phyloP scores from a whole-genome alignment of 192 early-diverging fungal species.

The Coemansia sp. region DNA sequence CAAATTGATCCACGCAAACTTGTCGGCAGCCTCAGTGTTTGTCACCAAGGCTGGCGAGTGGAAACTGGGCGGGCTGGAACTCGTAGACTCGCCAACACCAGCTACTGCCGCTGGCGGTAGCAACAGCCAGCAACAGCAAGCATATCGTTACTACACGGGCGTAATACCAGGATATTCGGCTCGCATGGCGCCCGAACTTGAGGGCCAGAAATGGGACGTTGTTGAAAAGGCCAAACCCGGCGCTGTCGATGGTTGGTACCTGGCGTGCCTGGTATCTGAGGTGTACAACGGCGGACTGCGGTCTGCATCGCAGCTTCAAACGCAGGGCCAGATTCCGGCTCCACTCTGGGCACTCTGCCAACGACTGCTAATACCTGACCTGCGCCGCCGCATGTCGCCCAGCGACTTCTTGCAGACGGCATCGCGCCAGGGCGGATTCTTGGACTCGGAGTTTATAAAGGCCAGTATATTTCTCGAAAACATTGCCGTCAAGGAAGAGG shows the following conservation, averaged over 20 bases:
- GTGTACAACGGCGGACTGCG: constrained; percentile 71
- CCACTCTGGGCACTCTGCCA: constrained; percentile 64
- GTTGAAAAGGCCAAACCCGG: constrained; percentile 24
- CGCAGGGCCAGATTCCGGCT: constrained; percentile 64
- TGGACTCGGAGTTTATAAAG: constrained; percentile 84
- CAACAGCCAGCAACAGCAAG: constrained; percentile 13
- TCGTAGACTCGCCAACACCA: constrained; percentile 59
- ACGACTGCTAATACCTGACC: constrained; percentile 62
- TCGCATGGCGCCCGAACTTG: constrained; percentile 45
- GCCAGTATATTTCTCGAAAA: constrained; percentile 89
- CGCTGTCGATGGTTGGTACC: constrained; percentile 82
- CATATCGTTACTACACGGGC: constrained; percentile 26
- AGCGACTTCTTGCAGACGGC: constrained; percentile 73
- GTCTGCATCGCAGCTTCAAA: constrained; percentile 54
- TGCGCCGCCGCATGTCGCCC: constrained; percentile 65
- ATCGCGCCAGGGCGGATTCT: constrained; percentile 64
- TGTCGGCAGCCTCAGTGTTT: constrained; percentile 79
- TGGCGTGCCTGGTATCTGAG: constrained; percentile 82
- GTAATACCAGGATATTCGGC: constrained; percentile 42
- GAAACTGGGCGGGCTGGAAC: constrained; percentile 91
- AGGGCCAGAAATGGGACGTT: constrained; percentile 30
- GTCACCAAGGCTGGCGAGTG: constrained; percentile 93
- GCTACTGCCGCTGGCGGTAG: constrained; percentile 54
- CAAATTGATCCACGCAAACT: constrained; percentile 84
- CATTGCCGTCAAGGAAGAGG: constrained; percentile 86